phyloP scores from a whole-genome alignment of 1,284 basidiomycete genomes.

The Ustilago nuda region DNA sequence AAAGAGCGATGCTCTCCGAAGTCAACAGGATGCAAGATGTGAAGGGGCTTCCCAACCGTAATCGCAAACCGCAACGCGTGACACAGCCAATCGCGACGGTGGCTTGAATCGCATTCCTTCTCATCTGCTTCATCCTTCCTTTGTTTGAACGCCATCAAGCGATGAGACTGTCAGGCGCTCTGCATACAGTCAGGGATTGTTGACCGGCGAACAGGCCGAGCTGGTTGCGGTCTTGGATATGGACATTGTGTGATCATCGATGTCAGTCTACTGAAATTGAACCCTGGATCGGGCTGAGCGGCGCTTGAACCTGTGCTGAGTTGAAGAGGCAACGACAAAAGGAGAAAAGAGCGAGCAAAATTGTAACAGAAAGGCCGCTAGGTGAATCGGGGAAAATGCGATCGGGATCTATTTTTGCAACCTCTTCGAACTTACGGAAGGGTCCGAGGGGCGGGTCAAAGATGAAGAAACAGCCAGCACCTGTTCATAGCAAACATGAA shows the following conservation, averaged over 20 bases:
- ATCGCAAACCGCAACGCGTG: neutral
- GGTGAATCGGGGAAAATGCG: neutral
- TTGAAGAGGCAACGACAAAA: neutral
- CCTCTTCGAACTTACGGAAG: neutral
- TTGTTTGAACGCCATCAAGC: neutral
- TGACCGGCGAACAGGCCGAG: neutral
- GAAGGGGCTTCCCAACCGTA: constrained; percentile 6
- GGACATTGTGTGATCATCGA: neutral
- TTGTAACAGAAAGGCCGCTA: too few species aligned
- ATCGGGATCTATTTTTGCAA: neutral
- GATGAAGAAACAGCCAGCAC: neutral
- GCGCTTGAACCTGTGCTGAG: neutral
- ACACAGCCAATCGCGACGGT: neutral
- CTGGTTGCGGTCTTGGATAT: neutral
- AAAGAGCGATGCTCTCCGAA: neutral
- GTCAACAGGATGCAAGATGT: constrained; percentile 5
- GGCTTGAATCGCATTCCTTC: neutral
- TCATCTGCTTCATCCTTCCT: neutral
- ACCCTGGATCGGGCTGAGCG: neutral
- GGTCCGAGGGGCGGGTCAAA: neutral
- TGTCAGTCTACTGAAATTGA: neutral
- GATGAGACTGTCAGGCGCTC: neutral
- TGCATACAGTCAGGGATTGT: neutral
- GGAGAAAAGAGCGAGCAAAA: too few species aligned
- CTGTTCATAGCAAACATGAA: neutral